A percentile compares a stretch with the other conserved stretches of the same genome.
These are phyloP conservation scores for Orbilia blumenaviensis DNA, from an alignment of 2,329 filamentous ascomycete genomes.

Conservation along the genomic window DNA sequence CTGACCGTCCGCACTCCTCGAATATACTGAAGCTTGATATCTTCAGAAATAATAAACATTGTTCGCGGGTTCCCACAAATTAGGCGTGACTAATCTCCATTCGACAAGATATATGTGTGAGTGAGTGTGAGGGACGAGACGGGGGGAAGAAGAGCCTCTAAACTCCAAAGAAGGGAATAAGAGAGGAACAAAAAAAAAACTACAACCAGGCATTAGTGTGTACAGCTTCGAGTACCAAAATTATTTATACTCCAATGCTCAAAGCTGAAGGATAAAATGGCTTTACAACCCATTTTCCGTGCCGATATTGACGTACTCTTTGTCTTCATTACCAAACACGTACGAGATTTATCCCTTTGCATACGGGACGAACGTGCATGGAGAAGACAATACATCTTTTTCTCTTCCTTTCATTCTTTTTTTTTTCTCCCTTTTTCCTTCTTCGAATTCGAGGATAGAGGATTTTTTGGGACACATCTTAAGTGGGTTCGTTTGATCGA, in stretches of 20 bases:
- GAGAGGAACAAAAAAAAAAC: constrained; percentile 5
- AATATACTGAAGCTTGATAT: constrained; percentile 46
- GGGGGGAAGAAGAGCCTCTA: too few relatives aligned
- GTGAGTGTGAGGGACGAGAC: not conserved
- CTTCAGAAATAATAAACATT: constrained; percentile 23
- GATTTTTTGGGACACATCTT: too few relatives aligned
- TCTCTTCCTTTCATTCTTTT: not conserved
- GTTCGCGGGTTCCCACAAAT: not conserved
- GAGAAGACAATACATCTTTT: constrained; percentile 68
- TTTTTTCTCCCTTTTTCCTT: too few relatives aligned
- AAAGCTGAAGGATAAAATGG: constrained; percentile 57
- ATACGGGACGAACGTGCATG: constrained; percentile 70
- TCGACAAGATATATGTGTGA: not conserved
- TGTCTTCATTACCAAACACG: constrained; percentile 72
- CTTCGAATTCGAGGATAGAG: too few relatives aligned
- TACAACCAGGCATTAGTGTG: constrained; percentile 67
- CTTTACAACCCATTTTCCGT: constrained; percentile 61
- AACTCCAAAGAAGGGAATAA: not conserved
- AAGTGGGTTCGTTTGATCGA: too few relatives aligned
- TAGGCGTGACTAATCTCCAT: constrained; percentile 27
- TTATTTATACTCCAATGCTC: constrained; percentile 56
- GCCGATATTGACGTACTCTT: constrained; percentile 64
- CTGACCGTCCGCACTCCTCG: constrained; percentile 18
- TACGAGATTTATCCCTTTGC: constrained; percentile 62
- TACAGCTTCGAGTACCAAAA: constrained; percentile 65